phyloP scores from a whole-genome alignment of 345 rosid genomes.

The Cardiospermum halicacabum region DNA sequence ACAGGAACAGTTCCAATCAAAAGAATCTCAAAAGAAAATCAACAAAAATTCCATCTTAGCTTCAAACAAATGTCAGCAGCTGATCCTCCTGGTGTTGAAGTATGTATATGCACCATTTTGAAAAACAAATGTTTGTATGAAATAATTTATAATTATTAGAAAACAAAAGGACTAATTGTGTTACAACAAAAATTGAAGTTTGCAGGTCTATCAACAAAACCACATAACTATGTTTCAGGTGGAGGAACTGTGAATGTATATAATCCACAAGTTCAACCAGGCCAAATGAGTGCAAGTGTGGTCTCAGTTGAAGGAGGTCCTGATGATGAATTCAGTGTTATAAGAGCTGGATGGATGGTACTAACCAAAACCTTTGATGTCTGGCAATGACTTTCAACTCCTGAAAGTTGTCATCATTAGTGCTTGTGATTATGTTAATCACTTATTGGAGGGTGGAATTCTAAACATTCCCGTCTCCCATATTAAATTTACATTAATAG shows the following conservation, averaged over 20 bases:
- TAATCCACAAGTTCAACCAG: not conserved
- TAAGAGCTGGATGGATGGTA: slow-evolving; percentile 5
- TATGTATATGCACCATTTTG: not conserved
- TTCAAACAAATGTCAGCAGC: not conserved
- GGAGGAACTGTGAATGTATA: not conserved
- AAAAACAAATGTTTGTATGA: not conserved
- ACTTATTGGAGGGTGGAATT: too few species aligned
- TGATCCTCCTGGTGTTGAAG: not conserved
- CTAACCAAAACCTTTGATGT: too few species aligned
- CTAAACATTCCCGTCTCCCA: too few species aligned
- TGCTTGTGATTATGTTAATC: too few species aligned
- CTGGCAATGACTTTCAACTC: too few species aligned
- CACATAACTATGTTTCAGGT: not conserved
- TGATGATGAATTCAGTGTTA: not conserved
- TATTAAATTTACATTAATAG: too few species aligned
- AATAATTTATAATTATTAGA: not conserved
- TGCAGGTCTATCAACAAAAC: not conserved
- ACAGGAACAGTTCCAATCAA: slow-evolving; percentile 7
- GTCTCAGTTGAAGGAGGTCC: not conserved
- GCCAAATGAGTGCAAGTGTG: not conserved
- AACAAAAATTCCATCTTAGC: not conserved
- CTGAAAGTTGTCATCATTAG: too few species aligned
- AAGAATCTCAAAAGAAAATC: not conserved
- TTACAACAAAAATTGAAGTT: not conserved
- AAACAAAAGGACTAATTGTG: not conserved